Percentiles rank a stretch among this genome's conserved stretches.
Evolutionary conservation across 257 asterid genomes (phyloP).

Genomic region (Petrea volubilis): DNA sequence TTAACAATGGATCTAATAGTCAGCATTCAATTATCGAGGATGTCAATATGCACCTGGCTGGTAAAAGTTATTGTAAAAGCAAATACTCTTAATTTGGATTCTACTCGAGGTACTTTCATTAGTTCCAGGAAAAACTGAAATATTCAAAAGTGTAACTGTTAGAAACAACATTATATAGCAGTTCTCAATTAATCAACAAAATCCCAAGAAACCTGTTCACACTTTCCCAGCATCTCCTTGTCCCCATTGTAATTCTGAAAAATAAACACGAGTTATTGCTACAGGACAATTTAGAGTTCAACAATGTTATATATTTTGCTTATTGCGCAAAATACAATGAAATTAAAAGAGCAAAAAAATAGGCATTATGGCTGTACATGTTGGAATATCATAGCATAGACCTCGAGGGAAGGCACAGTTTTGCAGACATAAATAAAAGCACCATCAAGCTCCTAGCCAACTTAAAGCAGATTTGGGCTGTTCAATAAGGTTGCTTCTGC

Average conservation of each 20-base stretch:
- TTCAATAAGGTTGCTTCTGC: background rate
- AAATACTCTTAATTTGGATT: slow-evolving; percentile 95
- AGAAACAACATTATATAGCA: slow-evolving; percentile 24
- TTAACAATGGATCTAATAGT: slow-evolving; percentile 14
- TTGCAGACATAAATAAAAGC: background rate
- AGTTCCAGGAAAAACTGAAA: slow-evolving; percentile 94
- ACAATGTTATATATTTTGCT: background rate
- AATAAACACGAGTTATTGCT: slow-evolving; percentile 27
- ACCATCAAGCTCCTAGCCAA: background rate
- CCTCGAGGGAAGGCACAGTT: background rate
- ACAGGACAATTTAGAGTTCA: slow-evolving; percentile 19
- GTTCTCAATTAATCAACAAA: slow-evolving; percentile 23
- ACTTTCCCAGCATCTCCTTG: slow-evolving; percentile 95
- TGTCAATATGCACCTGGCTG: slow-evolving; percentile 65
- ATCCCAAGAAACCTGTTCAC: slow-evolving; percentile 75
- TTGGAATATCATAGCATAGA: background rate
- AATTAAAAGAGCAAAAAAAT: background rate
- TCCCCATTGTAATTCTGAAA: slow-evolving; percentile 86
- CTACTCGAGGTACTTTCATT: slow-evolving; percentile 98
- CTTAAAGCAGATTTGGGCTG: background rate
- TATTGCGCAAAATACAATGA: slow-evolving; percentile 6
- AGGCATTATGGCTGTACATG: background rate
- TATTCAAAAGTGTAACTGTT: slow-evolving; percentile 20
- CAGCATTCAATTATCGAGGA: slow-evolving; percentile 15
- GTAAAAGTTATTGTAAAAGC: slow-evolving; percentile 85